Conservation (phyloP, 1,284 basidiomycete species). For the Ustilago curta region DNA sequence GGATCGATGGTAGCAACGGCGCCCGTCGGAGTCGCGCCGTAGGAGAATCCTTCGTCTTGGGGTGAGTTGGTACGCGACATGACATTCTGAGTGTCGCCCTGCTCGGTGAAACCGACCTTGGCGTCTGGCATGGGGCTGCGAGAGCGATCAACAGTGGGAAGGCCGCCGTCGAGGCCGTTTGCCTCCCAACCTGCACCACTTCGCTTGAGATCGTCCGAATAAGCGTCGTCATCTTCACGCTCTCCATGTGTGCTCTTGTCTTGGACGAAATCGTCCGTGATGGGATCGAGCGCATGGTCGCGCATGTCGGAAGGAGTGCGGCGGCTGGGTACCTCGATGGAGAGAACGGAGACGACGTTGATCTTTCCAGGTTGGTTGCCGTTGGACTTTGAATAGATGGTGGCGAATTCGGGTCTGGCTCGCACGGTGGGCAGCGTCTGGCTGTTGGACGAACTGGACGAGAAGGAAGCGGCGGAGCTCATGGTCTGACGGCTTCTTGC, state of each 20-base stretch:
- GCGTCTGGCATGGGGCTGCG: conserved; percentile 33
- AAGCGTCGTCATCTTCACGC: conserved; percentile 41
- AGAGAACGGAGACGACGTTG: conserved; percentile 86
- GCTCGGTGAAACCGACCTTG: conserved; percentile 31
- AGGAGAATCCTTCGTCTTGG: conserved; percentile 54
- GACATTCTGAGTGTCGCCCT: conserved; percentile 40
- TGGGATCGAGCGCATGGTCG: conserved; percentile 53
- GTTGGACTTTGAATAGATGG: conserved; percentile 76
- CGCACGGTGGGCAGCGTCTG: conserved; percentile 78
- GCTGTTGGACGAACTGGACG: conserved; percentile 34
- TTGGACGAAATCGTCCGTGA: conserved; percentile 40
- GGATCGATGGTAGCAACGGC: conserved; percentile 65
- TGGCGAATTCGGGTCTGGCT: conserved; percentile 86
- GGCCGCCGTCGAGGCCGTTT: conserved; percentile 2
- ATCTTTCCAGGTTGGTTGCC: conserved; percentile 72
- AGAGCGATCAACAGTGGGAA: conserved; percentile 5
- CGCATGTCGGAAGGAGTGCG: conserved; percentile 73
- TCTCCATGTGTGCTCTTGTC: conserved; percentile 15
- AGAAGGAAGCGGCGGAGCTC: conserved; percentile 39
- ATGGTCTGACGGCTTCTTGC: conserved; percentile 10
- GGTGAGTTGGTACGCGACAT: conserved; percentile 24
- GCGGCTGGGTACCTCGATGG: conserved; percentile 86
- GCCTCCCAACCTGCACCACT: conserved; percentile 27
- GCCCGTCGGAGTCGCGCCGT: conserved; percentile 52
- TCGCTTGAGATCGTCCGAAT: conserved; percentile 61